Evolutionary conservation across 805 yeast genomes (phyloP), one percentile per base, ranked within the genome.

Genomic region (Clavispora asparagi): DNA sequence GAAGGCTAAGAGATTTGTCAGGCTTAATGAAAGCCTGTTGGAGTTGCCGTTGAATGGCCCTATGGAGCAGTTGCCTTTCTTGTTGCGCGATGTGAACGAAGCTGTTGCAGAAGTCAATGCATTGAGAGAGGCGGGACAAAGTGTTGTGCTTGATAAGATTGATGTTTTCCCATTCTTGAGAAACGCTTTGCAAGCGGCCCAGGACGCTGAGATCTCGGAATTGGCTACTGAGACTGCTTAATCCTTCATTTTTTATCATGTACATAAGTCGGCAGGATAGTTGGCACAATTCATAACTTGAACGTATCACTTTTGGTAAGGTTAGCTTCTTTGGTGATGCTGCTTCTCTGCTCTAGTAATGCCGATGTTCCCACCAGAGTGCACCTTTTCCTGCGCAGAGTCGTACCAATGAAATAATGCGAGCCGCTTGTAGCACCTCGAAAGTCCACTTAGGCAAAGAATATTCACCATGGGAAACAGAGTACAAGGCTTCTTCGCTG

Each of bases 61-160:
- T 7, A 59, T 68, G 58, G 77, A 72, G 59, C 64, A 70, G 48
- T 59, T 71, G 33, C 75, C 75, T 26, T 72, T 72, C 56, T 62
- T 72, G 48, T 57, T 67, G 44, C 59, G 60, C 36, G 57, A 50
- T 31, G 55, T 60, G 1, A 64, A 58, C 23, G 69, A 68, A 29
- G 80, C 81, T 26, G 67, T 78, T 35, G 70, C 64, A 6, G 74
- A 73, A 44, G 72, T 85, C 13, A 44, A 55, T 45, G 74, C 73
- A 46, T 67, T 82, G 55, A 74, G 89, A 60, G 70, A 65, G 26
- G 53, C 64, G 7, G 71, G 71, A 17, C 42, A 48, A 32, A 43
- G 58, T 52, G 53, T 54, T 1, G 48, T 46, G 44, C 61, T 71
- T 46, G 64, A 68, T 49, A 71, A 71, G 61, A 68, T 68, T 45